phyloP scores from a whole-genome alignment of 1,284 basidiomycete species.

The Leccinum pseudoinsigne region DNA sequence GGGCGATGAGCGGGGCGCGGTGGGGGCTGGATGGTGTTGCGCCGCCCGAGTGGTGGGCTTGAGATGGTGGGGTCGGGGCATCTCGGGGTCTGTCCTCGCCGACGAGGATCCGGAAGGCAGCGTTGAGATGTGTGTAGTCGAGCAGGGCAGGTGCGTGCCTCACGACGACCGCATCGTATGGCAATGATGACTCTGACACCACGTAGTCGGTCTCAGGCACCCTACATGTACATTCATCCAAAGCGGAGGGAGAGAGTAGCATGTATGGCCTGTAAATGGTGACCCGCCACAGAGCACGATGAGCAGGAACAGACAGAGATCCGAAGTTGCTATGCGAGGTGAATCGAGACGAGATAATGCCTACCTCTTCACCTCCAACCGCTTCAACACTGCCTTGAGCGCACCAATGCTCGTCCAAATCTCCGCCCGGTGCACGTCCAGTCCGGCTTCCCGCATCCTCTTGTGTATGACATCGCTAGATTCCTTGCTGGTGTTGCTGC shows the following conservation, averaged over 20 bases:
- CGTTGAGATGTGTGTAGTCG: slow-evolving; percentile 58
- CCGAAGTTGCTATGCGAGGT: background rate
- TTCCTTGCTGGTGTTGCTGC: slow-evolving; percentile 62
- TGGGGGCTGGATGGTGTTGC: background rate
- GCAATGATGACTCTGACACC: background rate
- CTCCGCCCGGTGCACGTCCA: slow-evolving; percentile 39
- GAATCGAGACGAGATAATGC: background rate
- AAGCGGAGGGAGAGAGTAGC: too few species aligned
- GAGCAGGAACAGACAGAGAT: background rate
- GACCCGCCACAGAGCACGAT: too few species aligned
- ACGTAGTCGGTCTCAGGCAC: too few species aligned
- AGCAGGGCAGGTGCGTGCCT: slow-evolving; percentile 43
- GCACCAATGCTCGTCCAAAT: slow-evolving; percentile 67
- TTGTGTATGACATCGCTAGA: slow-evolving; percentile 45
- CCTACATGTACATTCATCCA: too few species aligned
- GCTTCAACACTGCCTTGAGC: slow-evolving; percentile 46
- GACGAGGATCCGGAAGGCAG: slow-evolving; percentile 65
- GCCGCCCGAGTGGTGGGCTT: too few species aligned
- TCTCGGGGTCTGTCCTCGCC: background rate
- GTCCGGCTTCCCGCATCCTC: slow-evolving; percentile 49
- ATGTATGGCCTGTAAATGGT: too few species aligned
- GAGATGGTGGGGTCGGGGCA: too few species aligned
- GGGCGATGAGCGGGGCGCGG: slow-evolving; percentile 45
- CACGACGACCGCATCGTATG: slow-evolving; percentile 65
- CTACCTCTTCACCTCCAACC: slow-evolving; percentile 44